Evolutionary conservation across 2,329 filamentous ascomycete species (phyloP).

Genomic region (Apiospora hydei): DNA sequence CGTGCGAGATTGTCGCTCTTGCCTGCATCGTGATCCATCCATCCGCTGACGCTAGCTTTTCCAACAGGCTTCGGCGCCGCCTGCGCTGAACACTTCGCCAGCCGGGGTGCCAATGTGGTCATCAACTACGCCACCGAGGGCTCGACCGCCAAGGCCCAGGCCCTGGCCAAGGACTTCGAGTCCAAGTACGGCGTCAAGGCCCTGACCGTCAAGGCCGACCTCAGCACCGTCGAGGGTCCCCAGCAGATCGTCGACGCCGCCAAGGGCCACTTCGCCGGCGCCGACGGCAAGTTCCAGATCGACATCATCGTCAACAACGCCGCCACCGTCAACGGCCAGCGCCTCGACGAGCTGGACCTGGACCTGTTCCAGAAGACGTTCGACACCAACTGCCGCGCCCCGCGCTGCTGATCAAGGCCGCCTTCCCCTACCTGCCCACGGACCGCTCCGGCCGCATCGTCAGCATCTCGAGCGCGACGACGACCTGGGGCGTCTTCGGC

Average conservation of each 20-base stretch:
- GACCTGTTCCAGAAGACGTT: constrained; percentile 76
- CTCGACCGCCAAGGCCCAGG: constrained; percentile 54
- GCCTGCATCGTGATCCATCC: background rate
- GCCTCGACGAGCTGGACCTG: constrained; percentile 66
- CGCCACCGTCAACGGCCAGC: constrained; percentile 72
- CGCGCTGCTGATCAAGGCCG: constrained; percentile 78
- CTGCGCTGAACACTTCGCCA: constrained; percentile 72
- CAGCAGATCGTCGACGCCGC: constrained; percentile 64
- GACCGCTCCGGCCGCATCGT: constrained; percentile 69
- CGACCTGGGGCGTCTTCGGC: constrained; percentile 60
- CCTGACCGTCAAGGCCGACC: constrained; percentile 73
- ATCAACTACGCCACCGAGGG: constrained; percentile 70
- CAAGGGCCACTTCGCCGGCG: constrained; percentile 61
- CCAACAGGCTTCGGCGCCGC: constrained; percentile 71
- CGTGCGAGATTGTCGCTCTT: background rate
- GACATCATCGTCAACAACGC: constrained; percentile 92
- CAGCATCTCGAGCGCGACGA: constrained; percentile 62
- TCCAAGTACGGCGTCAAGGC: constrained; percentile 65
- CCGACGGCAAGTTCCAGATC: constrained; percentile 64
- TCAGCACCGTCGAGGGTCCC: constrained; percentile 68
- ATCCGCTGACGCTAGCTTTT: constrained; percentile 4
- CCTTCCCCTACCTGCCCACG: constrained; percentile 70
- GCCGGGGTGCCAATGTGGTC: constrained; percentile 73
- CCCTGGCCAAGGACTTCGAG: constrained; percentile 69
- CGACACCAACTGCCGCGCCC: constrained; percentile 82